Percentiles rank a stretch among this genome's conserved stretches.
phyloP scores from a whole-genome alignment of 2,329 filamentous ascomycete species.

The Daldinia eschscholtzii region DNA sequence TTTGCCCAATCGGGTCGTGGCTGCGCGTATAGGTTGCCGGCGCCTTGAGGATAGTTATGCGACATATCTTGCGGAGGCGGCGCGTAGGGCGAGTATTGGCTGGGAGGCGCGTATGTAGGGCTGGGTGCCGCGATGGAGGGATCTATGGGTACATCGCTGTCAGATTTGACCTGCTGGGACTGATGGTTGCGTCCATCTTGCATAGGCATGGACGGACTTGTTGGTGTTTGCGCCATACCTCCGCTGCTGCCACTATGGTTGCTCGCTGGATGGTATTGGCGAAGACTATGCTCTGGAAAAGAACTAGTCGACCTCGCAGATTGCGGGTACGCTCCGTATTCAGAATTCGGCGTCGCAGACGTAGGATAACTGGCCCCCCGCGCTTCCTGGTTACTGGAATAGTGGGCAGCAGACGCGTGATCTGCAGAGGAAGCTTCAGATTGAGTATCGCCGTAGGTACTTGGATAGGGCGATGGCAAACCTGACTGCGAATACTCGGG shows the following conservation, averaged over 20 bases:
- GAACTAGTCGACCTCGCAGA: slow-evolving; percentile 80
- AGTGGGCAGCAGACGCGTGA: slow-evolving; percentile 93
- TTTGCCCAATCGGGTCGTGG: slow-evolving; percentile 80
- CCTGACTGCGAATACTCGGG: slow-evolving; percentile 88
- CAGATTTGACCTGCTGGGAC: slow-evolving; percentile 86
- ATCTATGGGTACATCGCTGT: slow-evolving; percentile 99
- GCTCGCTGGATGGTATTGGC: slow-evolving; percentile 83
- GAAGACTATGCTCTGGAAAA: slow-evolving; percentile 89
- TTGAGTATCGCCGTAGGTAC: slow-evolving; percentile 74
- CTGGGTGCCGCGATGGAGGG: slow-evolving; percentile 94
- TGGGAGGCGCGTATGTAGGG: slow-evolving; percentile 87
- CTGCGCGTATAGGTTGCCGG: slow-evolving; percentile 74
- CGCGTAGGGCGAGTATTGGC: slow-evolving; percentile 88
- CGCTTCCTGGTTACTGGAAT: slow-evolving; percentile 84
- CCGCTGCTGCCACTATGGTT: slow-evolving; percentile 78
- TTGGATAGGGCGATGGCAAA: slow-evolving; percentile 81
- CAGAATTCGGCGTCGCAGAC: slow-evolving; percentile 86
- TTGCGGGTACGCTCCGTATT: slow-evolving; percentile 83
- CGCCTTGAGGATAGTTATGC: slow-evolving; percentile 77
- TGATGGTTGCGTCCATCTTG: slow-evolving; percentile 85
- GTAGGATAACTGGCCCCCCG: slow-evolving; percentile 78
- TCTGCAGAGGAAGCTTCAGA: slow-evolving; percentile 92
- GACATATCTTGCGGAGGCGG: slow-evolving; percentile 87
- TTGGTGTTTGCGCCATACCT: slow-evolving; percentile 96
- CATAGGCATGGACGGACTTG: slow-evolving; percentile 95